phyloP scores from a whole-genome alignment of 2,329 filamentous ascomycete species.

The Fusarium multiceps region DNA sequence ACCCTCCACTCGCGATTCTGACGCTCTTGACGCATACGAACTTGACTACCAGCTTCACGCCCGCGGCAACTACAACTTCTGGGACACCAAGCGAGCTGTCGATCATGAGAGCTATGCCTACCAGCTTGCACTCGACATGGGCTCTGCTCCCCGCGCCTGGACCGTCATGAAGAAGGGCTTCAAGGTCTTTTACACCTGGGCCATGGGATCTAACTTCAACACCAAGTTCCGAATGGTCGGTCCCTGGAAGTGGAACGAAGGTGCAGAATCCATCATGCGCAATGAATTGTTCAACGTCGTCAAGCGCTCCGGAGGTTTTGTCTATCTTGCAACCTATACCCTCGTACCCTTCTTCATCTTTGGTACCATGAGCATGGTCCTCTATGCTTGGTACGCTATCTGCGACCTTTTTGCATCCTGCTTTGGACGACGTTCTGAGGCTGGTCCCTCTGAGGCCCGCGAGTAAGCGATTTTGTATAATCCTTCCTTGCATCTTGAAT shows the following conservation, averaged over 20 bases:
- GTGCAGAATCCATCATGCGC: conserved; percentile 53
- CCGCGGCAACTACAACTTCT: conserved; percentile 50
- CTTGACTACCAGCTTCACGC: conserved; percentile 55
- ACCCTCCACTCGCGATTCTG: conserved; percentile 11
- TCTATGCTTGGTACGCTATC: conserved; percentile 42
- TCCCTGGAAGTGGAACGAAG: conserved; percentile 55
- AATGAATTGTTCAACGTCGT: conserved; percentile 56
- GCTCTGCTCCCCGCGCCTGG: conserved; percentile 53
- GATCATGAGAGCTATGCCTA: conserved; percentile 63
- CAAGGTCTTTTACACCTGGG: conserved; percentile 58
- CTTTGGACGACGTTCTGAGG: neutral
- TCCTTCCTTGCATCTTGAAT: neutral
- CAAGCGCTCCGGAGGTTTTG: conserved; percentile 50
- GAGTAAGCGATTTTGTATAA: neutral
- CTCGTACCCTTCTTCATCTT: conserved; percentile 53
- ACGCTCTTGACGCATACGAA: conserved; percentile 51
- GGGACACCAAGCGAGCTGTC: conserved; percentile 54
- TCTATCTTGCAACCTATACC: conserved; percentile 53
- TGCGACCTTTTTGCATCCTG: conserved; percentile 12
- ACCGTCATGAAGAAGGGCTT: conserved; percentile 52
- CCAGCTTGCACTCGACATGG: conserved; percentile 61
- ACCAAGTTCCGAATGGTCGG: conserved; percentile 60
- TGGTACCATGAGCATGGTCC: conserved; percentile 47
- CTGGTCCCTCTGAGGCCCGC: neutral
- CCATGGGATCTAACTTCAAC: conserved; percentile 62